These are phyloP conservation scores for Tuber aestivum DNA, from an alignment of 495 filamentous ascomycete species.

Conservation along the genomic window DNA sequence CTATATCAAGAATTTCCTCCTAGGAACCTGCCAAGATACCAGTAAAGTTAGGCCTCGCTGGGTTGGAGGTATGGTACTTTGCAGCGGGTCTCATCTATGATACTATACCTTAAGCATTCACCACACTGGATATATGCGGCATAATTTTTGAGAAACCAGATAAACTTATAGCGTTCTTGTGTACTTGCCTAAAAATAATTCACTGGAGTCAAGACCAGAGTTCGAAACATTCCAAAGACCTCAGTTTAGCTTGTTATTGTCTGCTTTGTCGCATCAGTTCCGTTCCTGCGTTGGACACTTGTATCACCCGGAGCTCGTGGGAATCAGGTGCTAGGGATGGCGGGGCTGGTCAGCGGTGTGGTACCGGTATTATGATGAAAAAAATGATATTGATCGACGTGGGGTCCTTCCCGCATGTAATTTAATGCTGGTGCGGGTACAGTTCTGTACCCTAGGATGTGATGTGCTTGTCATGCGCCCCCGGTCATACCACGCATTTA, in stretches of 20 bases:
- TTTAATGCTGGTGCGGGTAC: too few species aligned
- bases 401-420: too few species aligned
- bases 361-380: background rate
- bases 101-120: too few species aligned
- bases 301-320: background rate
- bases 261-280: background rate
- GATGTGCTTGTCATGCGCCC: too few species aligned
- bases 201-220: background rate
- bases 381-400: too few species aligned
- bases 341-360: background rate
- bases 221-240: background rate
- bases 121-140: background rate
- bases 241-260: background rate
- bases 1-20: too few species aligned
- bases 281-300: background rate
- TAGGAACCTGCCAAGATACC: too few species aligned
- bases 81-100: too few species aligned
- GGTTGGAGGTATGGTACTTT: background rate
- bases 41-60: too few species aligned
- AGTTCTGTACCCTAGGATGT: too few species aligned
- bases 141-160: background rate
- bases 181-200: background rate
- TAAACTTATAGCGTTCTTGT: background rate
- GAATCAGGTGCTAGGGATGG: background rate
- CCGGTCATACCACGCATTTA: too few species aligned